These are phyloP conservation scores for Primulina eburnea DNA, from an alignment of 257 asterid species.

Conservation along the genomic window DNA sequence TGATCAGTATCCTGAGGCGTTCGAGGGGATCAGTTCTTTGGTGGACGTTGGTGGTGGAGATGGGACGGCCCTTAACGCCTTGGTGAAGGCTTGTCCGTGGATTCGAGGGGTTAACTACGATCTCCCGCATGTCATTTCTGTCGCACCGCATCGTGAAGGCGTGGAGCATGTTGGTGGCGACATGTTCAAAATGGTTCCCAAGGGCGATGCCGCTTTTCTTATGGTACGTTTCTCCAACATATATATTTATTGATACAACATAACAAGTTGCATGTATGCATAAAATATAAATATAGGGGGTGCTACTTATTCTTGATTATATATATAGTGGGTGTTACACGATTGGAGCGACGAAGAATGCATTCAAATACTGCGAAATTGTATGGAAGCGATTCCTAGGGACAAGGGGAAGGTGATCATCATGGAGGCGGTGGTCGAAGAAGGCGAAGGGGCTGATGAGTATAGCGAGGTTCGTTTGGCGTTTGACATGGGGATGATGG, in stretches of 20 bases:
- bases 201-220: constrained; percentile 60
- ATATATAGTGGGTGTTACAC: constrained; percentile 54
- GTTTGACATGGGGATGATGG: constrained; percentile 72
- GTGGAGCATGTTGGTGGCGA: constrained; percentile 54
- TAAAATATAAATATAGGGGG: too few relatives aligned
- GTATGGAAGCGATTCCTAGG: constrained; percentile 48
- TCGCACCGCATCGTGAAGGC: constrained; percentile 33
- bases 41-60: constrained; percentile 87
- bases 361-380: constrained; percentile 43
- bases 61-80: constrained; percentile 45
- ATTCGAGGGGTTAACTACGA: constrained; percentile 57
- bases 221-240: constrained; percentile 6
- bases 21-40: constrained; percentile 39
- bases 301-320: too few relatives aligned
- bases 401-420: constrained; percentile 55
- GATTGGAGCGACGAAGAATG: constrained; percentile 80
- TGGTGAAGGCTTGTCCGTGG: constrained; percentile 50
- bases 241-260: too few relatives aligned
- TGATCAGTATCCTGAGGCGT: constrained; percentile 34
- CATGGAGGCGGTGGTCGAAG: constrained; percentile 55
- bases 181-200: constrained; percentile 59
- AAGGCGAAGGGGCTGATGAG: constrained; percentile 20
- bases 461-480: constrained; percentile 42
- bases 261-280: too few relatives aligned
- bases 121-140: constrained; percentile 51